Conservation (phyloP, 192 early-diverging fungal species). For the Gonapodya prolifera region DNA sequence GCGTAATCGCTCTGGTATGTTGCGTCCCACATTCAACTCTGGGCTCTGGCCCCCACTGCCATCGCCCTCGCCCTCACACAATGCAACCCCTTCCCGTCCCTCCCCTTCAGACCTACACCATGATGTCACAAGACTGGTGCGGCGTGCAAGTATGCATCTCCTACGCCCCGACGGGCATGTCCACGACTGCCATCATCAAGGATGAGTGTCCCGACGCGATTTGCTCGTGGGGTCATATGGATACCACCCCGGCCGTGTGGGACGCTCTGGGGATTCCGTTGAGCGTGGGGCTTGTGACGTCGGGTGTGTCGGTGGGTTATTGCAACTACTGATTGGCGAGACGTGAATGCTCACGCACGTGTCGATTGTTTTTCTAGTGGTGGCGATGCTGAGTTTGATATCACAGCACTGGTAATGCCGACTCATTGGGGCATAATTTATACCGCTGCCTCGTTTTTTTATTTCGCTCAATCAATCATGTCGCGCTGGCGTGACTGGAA, state of each 20-base stretch:
- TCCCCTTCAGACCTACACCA: not conserved
- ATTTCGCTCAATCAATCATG: too few relatives aligned
- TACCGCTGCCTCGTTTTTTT: too few relatives aligned
- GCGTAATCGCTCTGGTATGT: not conserved
- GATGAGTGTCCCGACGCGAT: not conserved
- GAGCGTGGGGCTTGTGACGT: not conserved
- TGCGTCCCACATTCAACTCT: not conserved
- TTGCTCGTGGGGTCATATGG: not conserved
- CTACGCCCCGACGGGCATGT: not conserved
- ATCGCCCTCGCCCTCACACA: not conserved
- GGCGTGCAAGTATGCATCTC: not conserved
- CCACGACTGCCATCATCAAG: not conserved
- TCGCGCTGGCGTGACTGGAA: too few relatives aligned
- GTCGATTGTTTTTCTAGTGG: not conserved
- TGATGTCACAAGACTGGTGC: not conserved
- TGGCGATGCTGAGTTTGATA: not conserved
- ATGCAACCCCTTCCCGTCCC: not conserved
- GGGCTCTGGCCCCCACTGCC: not conserved
- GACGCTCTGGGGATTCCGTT: not conserved
- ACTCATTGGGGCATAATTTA: too few relatives aligned
- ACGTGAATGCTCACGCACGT: not conserved
- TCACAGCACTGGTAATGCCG: too few relatives aligned
- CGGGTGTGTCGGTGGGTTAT: not conserved
- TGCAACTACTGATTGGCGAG: not conserved
- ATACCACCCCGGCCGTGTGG: not conserved